Evolutionary conservation across 805 yeast species (phyloP).

Genomic region (Lipomyces mesembrius): DNA sequence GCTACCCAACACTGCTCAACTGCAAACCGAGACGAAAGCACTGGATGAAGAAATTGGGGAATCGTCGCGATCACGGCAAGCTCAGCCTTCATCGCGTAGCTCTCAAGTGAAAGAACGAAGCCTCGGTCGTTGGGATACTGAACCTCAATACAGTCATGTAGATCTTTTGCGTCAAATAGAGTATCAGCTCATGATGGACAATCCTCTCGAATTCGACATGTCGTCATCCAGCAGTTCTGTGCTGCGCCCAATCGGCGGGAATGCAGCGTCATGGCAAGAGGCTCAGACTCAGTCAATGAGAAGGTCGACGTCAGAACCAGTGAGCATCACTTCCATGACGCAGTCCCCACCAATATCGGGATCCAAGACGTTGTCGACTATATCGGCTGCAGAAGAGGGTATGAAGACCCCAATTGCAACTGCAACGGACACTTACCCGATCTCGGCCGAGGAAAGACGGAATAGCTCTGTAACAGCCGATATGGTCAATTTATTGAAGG

Average conservation of each 20-base stretch:
- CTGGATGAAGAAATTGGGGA: not conserved
- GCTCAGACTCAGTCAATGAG: not conserved
- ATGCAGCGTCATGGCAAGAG: not conserved
- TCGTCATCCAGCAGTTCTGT: not conserved
- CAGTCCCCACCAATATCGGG: not conserved
- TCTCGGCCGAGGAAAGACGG: not conserved
- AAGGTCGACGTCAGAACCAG: constrained; percentile 9
- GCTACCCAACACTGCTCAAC: not conserved
- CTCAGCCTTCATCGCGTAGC: not conserved
- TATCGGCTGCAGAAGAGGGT: constrained; percentile 2
- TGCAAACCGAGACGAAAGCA: not conserved
- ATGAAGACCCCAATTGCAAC: not conserved
- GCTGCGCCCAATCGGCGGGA: not conserved
- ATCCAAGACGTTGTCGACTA: not conserved
- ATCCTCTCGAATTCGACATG: constrained; percentile 22
- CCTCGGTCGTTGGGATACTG: not conserved
- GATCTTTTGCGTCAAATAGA: constrained; percentile 33
- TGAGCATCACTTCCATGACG: not conserved
- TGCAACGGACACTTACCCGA: not conserved
- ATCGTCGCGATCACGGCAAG: not conserved
- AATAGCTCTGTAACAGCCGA: constrained; percentile 22
- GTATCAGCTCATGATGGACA: constrained; percentile 28
- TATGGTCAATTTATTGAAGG: constrained; percentile 29
- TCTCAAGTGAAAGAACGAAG: not conserved
- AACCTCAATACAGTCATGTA: constrained; percentile 14